Evolutionary conservation across 2,329 filamentous ascomycete genomes (phyloP).

Genomic region (Rutstroemia sp.): DNA sequence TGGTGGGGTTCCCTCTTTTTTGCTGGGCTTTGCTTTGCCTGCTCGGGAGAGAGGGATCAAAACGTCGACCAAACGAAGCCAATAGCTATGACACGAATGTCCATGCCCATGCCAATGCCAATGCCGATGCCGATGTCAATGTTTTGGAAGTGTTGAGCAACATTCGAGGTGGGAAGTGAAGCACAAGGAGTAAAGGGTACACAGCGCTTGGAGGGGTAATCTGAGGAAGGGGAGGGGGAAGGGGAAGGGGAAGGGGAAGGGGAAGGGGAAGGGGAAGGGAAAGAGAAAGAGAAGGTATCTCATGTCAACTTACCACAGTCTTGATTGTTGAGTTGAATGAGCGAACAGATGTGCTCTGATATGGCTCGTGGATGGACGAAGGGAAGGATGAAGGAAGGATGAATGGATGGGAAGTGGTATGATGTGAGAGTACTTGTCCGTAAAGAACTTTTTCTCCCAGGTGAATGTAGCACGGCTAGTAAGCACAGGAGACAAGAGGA

Average conservation of each 20-base stretch:
- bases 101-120: too few species aligned
- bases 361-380: neutral
- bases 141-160: neutral
- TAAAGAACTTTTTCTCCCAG: neutral
- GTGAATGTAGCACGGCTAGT: neutral
- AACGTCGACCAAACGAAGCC: neutral
- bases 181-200: neutral
- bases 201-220: neutral
- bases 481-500: too few species aligned
- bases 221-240: neutral
- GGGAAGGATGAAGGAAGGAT: neutral
- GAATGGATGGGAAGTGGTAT: neutral
- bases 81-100: neutral
- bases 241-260: too few species aligned
- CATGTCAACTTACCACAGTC: neutral
- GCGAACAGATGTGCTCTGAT: neutral
- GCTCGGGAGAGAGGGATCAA: too few species aligned
- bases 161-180: neutral
- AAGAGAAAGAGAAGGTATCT: too few species aligned
- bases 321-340: neutral
- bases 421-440: neutral
- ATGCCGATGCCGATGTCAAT: too few species aligned
- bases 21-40: neutral
- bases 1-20: neutral
- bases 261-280: too few species aligned